A percentile compares a stretch with the other conserved stretches of the same genome.
phyloP scores from a whole-genome alignment of 2,329 filamentous ascomycete species.

The Cladophialophora carrionii region DNA sequence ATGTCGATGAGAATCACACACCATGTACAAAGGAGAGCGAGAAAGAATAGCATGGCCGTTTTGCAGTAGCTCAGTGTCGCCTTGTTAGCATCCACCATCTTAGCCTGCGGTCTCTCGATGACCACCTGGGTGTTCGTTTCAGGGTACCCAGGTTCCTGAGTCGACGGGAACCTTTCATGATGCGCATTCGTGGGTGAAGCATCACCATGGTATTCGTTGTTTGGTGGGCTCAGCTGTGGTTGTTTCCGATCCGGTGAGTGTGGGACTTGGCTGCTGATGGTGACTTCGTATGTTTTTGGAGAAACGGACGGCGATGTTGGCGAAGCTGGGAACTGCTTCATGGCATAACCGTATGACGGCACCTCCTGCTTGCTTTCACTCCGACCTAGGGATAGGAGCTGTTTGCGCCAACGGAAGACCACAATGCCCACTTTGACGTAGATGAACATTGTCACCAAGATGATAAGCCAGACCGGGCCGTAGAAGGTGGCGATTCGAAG shows the following conservation, averaged over 20 bases:
- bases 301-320: conserved; percentile 1
- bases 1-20: conserved; percentile 33
- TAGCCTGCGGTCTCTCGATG: conserved; percentile 11
- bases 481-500: conserved; percentile 77
- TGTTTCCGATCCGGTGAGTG: conserved; percentile 12
- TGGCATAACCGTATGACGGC: conserved; percentile 14
- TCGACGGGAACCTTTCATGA: conserved; percentile 17
- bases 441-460: conserved; percentile 47
- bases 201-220: conserved; percentile 16
- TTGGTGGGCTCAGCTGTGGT: conserved; percentile 2
- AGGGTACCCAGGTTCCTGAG: conserved; percentile 7
- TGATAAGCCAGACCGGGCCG: conserved; percentile 50
- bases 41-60: conserved; percentile 47
- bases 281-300: conserved; percentile 26
- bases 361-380: conserved; percentile 7
- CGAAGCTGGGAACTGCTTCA: conserved; percentile 15
- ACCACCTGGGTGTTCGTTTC: conserved; percentile 15
- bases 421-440: conserved; percentile 48
- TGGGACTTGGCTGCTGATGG: conserved; percentile 29
- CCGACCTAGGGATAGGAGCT: conserved; percentile 50
- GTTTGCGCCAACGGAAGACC: conserved; percentile 60
- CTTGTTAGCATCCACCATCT: conserved; percentile 42
- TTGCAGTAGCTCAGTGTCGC: conserved; percentile 48
- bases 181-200: background rate
- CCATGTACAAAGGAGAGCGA: conserved; percentile 51